Evolutionary conservation across 1,284 basidiomycete species (phyloP), one percentile per base, ranked within the genome.

Genomic region (Marasmius oreades): DNA sequence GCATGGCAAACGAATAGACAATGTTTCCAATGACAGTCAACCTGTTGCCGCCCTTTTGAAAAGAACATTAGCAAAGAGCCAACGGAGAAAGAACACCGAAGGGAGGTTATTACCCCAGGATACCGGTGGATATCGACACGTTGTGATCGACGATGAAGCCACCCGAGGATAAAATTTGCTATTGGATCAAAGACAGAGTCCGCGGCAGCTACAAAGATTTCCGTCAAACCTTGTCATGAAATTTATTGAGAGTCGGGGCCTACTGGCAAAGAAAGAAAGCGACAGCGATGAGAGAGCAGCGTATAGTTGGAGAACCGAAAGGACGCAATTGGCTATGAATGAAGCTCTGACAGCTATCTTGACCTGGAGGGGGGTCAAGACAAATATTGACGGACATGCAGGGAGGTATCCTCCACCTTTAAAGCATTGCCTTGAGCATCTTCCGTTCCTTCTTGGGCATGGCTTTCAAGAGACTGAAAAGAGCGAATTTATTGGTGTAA

Each of bases 161-260:
- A 83, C 69, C 89, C 90, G 3, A 98, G 80, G 16, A 97, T 76
- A 39, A 95, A 70, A 66, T 97, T 98, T 60, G 93, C 94, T 53
- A 91, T 88, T 44, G 94, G 84, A 67, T 98, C 95, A 67, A 97
- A 95, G n/a, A 92, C 84, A 16, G 92, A 86, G 69, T 97, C 93
- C 63, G 95, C 88, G 23, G 84, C 89, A 2, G 92, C 52, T 53
- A 12, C 16, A 28, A 45, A 20, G n/a, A 23, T 20, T 24, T n/a
- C 16, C 18, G 18, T 22, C 16, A 44, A 24, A n/a, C n/a, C n/a
- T n/a, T n/a, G n/a, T n/a, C n/a, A n/a, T n/a, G n/a, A n/a, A n/a
- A n/a, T n/a, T n/a, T n/a, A n/a, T n/a, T n/a, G n/a, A n/a, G n/a
- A n/a, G n/a, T n/a, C n/a, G n/a, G 7, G 11, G 16, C 42, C 45